Conservation (phyloP, 2,329 filamentous ascomycete species). For the Cladosporium phlei region DNA sequence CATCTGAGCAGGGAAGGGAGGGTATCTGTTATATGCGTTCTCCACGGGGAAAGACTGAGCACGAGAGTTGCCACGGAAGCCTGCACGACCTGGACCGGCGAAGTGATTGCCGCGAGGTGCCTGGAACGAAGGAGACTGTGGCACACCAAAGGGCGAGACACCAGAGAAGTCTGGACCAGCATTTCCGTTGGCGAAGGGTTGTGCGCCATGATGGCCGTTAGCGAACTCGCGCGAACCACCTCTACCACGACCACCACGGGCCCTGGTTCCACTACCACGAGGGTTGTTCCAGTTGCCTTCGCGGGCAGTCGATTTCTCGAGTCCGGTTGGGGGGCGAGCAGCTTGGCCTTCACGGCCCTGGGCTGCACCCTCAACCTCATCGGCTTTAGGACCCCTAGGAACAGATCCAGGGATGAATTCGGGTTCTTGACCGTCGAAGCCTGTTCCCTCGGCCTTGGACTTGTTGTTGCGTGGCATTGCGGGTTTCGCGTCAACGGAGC, state of each 20-base stretch:
- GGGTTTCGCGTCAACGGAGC: background rate
- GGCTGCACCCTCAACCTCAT: background rate
- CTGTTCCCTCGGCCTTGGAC: background rate
- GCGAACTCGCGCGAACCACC: conserved; percentile 29
- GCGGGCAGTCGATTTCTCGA: conserved; percentile 11
- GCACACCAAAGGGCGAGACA: conserved; percentile 19
- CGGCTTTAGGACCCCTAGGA: conserved; percentile 4
- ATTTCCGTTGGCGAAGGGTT: conserved; percentile 20
- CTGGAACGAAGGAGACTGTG: conserved; percentile 28
- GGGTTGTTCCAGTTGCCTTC: conserved; percentile 21
- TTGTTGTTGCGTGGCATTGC: conserved; percentile 2
- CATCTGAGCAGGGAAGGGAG: conserved; percentile 39
- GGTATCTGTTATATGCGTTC: conserved; percentile 43
- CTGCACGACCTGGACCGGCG: conserved; percentile 35
- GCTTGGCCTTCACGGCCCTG: conserved; percentile 15
- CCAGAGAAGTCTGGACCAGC: conserved; percentile 22
- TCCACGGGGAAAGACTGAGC: conserved; percentile 60
- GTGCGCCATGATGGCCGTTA: conserved; percentile 25
- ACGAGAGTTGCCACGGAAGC: conserved; percentile 49
- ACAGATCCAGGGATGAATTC: conserved; percentile 4
- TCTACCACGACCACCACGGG: conserved; percentile 30
- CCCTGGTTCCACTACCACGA: conserved; percentile 24
- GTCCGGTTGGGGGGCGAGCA: conserved; percentile 16
- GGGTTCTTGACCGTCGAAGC: background rate
- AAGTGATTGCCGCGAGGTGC: conserved; percentile 28